Base-by-base conservation (phyloP, 2,329 filamentous ascomycete species). In the Whalleya microplaca region DNA sequence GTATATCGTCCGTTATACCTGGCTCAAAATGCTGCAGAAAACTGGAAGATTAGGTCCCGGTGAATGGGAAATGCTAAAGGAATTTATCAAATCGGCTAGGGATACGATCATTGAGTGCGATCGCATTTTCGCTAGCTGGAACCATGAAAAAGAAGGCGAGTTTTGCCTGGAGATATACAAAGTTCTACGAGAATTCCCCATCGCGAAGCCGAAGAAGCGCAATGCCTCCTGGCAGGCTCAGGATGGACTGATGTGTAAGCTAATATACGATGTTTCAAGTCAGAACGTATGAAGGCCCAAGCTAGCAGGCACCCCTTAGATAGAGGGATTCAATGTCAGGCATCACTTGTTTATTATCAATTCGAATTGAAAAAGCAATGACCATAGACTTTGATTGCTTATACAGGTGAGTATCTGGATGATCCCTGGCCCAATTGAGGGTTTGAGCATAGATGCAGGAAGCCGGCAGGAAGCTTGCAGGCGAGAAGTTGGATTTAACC, bases 161-260 rank as follows among this genome's bases (percentile, higher is more conserved):
- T 55, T 20, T 44, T 51, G 57, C 21, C 23, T 43, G 8, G 42
- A 45, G 37, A 43, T 56, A 16, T 56, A 51, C 18, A 42, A 29
- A 10, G 41, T 21, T 6, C 27, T 54, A n/a, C 46, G 50, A 27
- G 21, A 9, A 1, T 60, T 57, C 14, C 58, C 54, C n/a, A 60
- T 57, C 21, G 44, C 51, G 12, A 40, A 48, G 16, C 14, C 23
- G n/a, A 55, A 53, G 54, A 53, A 41, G 45, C 16, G 27, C 20
- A 40, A 42, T 21, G 41, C 37, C 9, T 52, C 45, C 12, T 57
- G 45, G 54, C 29, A 52, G 37, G 29, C 32, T n/a, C 27, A 46
- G 21, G 48, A 53, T 18, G 0, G 21, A 43, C 12, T 41, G 10
- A 50, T 20, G 37, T 18, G 27, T 27, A n/a, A n/a, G n/a, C n/a